Conservation (phyloP, 345 rosid species). For the Isatis tinctoria region DNA sequence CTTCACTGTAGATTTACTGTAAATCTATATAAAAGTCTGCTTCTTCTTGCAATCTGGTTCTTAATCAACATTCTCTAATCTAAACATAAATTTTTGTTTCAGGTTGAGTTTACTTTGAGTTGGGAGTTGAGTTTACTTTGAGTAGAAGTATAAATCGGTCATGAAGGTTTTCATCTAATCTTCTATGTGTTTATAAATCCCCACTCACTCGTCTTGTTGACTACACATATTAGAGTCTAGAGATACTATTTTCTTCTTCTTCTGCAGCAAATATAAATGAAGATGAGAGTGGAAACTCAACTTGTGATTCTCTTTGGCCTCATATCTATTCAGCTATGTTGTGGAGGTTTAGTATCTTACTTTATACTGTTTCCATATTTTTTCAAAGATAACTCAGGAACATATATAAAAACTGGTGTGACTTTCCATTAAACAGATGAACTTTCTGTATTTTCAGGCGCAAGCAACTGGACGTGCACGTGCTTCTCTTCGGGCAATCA, state of each 20-base stretch:
- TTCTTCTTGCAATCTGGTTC: neutral
- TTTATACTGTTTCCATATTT: neutral
- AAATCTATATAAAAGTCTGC: neutral
- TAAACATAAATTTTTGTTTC: conserved; percentile 1
- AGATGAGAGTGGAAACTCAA: conserved; percentile 41
- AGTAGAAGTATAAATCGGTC: neutral
- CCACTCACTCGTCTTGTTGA: neutral
- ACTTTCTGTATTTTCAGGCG: conserved; percentile 36
- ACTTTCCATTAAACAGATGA: conserved; percentile 33
- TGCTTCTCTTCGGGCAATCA: conserved; percentile 51
- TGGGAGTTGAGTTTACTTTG: neutral
- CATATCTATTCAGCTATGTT: conserved; percentile 51
- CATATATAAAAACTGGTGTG: neutral
- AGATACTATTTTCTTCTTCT: too few relatives aligned
- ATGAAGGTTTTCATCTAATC: conserved; percentile 19
- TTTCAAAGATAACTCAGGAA: neutral
- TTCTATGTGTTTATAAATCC: neutral
- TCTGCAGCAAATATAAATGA: conserved; percentile 42
- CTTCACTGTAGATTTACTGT: conserved; percentile 21
- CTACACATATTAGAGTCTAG: too few relatives aligned
- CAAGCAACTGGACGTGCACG: conserved; percentile 63
- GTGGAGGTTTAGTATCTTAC: conserved; percentile 58
- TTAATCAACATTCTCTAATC: neutral
- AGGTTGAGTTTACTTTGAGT: conserved; percentile 1
- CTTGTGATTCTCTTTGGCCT: conserved; percentile 44